Evolutionary conservation across 345 rosid genomes (phyloP), one percentile per base, ranked within the genome.

Genomic region (Eucalyptus tenuipes): DNA sequence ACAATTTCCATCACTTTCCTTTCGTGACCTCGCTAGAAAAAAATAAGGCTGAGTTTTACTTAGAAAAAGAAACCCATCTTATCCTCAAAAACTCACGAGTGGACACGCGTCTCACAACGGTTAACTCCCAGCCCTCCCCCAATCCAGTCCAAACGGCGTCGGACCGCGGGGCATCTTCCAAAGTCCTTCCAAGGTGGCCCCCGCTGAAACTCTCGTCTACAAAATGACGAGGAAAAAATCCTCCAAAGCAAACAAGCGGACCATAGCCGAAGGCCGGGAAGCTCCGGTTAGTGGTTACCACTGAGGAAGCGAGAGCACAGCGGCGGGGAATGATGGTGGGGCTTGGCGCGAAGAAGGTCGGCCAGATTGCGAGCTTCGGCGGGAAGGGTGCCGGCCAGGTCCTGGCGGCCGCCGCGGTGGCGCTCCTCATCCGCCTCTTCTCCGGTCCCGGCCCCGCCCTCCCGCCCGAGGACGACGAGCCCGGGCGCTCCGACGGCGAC

Each of bases 361-460:
- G 91, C 57, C 95, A 95, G 75, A 93, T 93, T 52, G 94, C 92
- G 48, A 93, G 94, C 44, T 66, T 97, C 57, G 95, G 97, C 71
- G 99, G 99, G 57, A 96, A 93, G 52, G 95, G 97, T 37, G 87
- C 94, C 31, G 97, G 97, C 87, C 96, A 92, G 90, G 48, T 93
- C 53, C 90, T 98, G 79, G 96, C 95, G 4, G 98, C 98, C 15
- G 94, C 95, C 68, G 96, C 98, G 22, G 98, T 96, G 29, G 95
- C 99, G 89, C 89, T 97, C 88, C 91, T 98, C 87, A 45, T 96
- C 90, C 97, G 98, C 20, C 88, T 97, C 88, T 93, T 98, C 89
- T 94, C 98, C 59, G 97, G 97, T 12, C 98, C 98, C 42, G 96
- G 98, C 22, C 97, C 97, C 71, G 95, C 94, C 17, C 91, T 94